Evolutionary conservation across 2,329 filamentous ascomycete species (phyloP).

Genomic region (Fusarium sororula): DNA sequence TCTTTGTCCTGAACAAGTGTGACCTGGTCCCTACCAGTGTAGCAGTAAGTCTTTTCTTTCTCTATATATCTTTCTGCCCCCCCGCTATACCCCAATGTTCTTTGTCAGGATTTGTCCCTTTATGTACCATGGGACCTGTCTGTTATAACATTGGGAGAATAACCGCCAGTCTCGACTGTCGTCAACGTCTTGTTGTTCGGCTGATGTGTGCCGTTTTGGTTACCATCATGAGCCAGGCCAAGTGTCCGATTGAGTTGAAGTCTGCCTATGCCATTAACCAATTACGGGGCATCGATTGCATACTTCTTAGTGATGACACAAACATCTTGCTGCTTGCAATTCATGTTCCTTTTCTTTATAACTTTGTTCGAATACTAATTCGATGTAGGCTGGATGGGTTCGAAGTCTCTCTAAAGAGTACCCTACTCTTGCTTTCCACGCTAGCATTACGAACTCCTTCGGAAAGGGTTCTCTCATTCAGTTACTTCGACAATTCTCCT

Average conservation of each 20-base stretch:
- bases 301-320: constrained; percentile 99
- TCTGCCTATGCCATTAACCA: constrained; percentile 68
- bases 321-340: constrained; percentile 58
- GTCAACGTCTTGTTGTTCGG: constrained; percentile 54
- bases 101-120: constrained; percentile 86
- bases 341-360: constrained; percentile 21
- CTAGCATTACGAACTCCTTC: constrained; percentile 94
- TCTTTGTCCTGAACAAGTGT: constrained; percentile 56
- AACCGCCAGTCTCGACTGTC: constrained; percentile 62
- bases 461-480: constrained; percentile 95
- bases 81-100: constrained; percentile 65
- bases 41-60: constrained; percentile 77
- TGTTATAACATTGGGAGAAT: constrained; percentile 99
- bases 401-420: constrained; percentile 87
- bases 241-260: constrained; percentile 98
- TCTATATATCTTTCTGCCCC: constrained; percentile 46
- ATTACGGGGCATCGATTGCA: constrained; percentile 67
- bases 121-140: constrained; percentile 80
- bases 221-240: constrained; percentile 76
- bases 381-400: constrained; percentile 86
- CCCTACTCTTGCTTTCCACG: constrained; percentile 94
- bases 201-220: constrained; percentile 91
- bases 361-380: constrained; percentile 35
- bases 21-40: constrained; percentile 92
- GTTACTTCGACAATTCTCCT: constrained; percentile 90